phyloP scores from a whole-genome alignment of 441 rosid genomes.

The Gossypium laxum region DNA sequence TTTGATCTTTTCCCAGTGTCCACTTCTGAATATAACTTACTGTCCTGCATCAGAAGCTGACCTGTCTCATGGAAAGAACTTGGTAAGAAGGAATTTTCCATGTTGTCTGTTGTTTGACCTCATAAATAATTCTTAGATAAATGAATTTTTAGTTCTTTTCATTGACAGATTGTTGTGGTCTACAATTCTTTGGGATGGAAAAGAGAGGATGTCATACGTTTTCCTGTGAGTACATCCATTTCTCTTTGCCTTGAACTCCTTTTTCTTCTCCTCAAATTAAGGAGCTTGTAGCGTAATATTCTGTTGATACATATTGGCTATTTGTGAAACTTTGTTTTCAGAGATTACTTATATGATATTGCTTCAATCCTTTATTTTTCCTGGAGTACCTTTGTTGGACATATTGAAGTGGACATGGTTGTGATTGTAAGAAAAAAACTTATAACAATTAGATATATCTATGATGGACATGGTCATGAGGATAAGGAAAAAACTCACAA shows the following conservation, averaged over 20 bases:
- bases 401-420: neutral
- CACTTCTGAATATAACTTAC: constrained; percentile 86
- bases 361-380: constrained; percentile 2
- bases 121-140: constrained; percentile 8
- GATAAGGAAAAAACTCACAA: neutral
- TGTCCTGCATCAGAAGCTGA: constrained; percentile 78
- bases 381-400: neutral
- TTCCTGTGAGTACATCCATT: constrained; percentile 61
- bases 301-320: constrained; percentile 6
- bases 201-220: constrained; percentile 68
- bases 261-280: neutral
- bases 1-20: constrained; percentile 51
- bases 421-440: neutral
- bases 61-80: constrained; percentile 50
- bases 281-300: neutral
- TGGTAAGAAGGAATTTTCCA: constrained; percentile 43
- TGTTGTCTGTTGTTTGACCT: constrained; percentile 14
- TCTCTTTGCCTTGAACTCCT: constrained; percentile 6
- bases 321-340: constrained; percentile 1
- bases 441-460: neutral
- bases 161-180: constrained; percentile 54
- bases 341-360: constrained; percentile 3
- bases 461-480: neutral
- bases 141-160: constrained; percentile 15
- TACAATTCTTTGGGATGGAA: constrained; percentile 97